Evolutionary conservation across 2,329 filamentous ascomycete genomes (phyloP), one percentile per base, ranked within the genome.

Genomic region (Bipolaris bicolor): DNA sequence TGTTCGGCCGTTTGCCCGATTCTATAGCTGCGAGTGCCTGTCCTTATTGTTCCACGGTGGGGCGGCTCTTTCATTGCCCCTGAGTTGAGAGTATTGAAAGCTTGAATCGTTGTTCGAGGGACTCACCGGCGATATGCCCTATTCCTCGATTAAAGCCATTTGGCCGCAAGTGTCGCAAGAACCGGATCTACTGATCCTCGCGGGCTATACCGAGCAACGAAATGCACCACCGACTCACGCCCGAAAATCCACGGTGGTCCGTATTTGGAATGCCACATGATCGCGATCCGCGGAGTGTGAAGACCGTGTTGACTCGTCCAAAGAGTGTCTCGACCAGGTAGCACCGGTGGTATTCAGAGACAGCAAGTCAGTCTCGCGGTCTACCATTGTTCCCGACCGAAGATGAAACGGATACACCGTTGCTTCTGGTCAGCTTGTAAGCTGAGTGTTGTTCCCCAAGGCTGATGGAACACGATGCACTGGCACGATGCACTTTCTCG

Each of bases 231-330:
- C 24, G 53, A 52, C 13, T 49, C 52, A 52, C 7, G 22, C n/a
- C 10, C 15, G 34, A n/a, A 31, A 54, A 54, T 33, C 45, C 54
- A 26, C 24, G 48, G n/a, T 22, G 18, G 51, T 49, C 26, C 52
- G 52, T 56, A 61, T 60, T 60, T 58, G 54, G 50, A 55, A 43
- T 50, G 45, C 58, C 29, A 48, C 36, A 58, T 58, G 63, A 66
- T 66, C 53, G 60, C 60, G 54, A 55, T 50, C 31, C 36, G 43
- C 33, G 48, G 45, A 33, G 26, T 34, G 29, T 45, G 16, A 48
- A 34, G 41, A 16, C 58, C 51, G 26, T 60, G 49, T 59, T 58
- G 57, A 60, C 65, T 43, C 61, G 44, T 61, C 54, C 58, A 54
- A 41, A 41, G 13, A 37, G 29, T 11, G 40, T 49, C 54, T 57